These are phyloP conservation scores for Fusarium nematophilum DNA, from an alignment of 2,329 filamentous ascomycete genomes.

Conservation along the genomic window DNA sequence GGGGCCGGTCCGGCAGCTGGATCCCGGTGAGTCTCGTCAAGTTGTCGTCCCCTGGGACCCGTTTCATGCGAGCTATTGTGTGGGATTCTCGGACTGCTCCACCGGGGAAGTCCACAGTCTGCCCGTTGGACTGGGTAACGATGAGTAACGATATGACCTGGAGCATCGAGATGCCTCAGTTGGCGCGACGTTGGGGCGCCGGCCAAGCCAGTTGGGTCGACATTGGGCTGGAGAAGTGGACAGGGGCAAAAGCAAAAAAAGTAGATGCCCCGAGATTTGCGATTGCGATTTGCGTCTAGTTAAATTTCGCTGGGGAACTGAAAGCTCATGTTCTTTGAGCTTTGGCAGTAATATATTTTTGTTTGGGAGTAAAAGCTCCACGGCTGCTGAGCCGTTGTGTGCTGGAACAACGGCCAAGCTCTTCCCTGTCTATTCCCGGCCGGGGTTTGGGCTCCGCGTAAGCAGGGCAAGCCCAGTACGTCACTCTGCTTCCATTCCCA, in stretches of 20 bases:
- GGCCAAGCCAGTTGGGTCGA: slow-evolving; percentile 27
- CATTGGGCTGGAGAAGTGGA: slow-evolving; percentile 21
- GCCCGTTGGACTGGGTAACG: slow-evolving; percentile 22
- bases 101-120: slow-evolving; percentile 11
- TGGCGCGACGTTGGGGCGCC: slow-evolving; percentile 24
- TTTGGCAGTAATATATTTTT: too few relatives aligned
- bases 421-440: slow-evolving; percentile 7
- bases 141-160: slow-evolving; percentile 27
- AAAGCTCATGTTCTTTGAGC: background rate
- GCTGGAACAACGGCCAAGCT: slow-evolving; percentile 5
- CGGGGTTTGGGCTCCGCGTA: slow-evolving; percentile 1
- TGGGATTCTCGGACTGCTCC: slow-evolving; percentile 27
- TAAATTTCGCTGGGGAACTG: background rate
- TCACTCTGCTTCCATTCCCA: slow-evolving; percentile 11
- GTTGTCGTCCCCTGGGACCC: slow-evolving; percentile 10
- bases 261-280: too few relatives aligned
- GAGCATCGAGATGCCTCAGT: slow-evolving; percentile 22
- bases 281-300: background rate
- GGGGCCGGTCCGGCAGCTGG: slow-evolving; percentile 39
- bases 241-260: background rate
- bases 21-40: slow-evolving; percentile 23
- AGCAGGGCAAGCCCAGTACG: slow-evolving; percentile 17
- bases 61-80: slow-evolving; percentile 27
- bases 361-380: too few relatives aligned
- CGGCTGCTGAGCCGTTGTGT: too few relatives aligned